Conservation (phyloP, 2,329 filamentous ascomycete species). For the Arthrobotrys musiformis region DNA sequence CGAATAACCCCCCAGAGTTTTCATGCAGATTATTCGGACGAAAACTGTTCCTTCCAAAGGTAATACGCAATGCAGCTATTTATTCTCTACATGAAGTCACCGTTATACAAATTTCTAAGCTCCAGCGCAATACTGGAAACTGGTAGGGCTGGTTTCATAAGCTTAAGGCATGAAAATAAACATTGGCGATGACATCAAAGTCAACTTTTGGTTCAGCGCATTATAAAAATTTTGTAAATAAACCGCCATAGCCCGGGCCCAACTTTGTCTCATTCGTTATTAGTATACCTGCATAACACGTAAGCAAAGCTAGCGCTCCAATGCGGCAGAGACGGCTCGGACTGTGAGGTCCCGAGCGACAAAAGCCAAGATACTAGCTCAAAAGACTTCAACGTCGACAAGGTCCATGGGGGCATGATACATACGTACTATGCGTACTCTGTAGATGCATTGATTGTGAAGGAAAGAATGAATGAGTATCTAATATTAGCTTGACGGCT, state of each 20-base stretch:
- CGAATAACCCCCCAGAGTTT: background rate
- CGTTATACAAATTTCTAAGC: no score
- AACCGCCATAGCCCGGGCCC: background rate
- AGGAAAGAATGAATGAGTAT: background rate
- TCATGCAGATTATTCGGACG: background rate
- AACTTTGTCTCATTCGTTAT: background rate
- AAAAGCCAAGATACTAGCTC: background rate
- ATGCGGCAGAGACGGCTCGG: background rate
- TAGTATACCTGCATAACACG: background rate
- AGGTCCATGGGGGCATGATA: background rate
- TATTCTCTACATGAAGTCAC: no score
- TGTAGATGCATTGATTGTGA: background rate
- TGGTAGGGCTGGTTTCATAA: no score
- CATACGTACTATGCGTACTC: no score
- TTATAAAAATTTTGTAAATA: background rate
- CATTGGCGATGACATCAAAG: background rate
- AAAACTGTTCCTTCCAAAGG: background rate
- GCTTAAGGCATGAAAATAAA: background rate
- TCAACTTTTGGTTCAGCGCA: background rate
- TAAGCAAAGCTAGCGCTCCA: background rate
- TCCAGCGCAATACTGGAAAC: no score
- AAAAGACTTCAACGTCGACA: background rate
- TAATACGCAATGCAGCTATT: background rate
- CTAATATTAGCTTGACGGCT: conserved; percentile 9
- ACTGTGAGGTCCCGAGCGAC: background rate